Percentiles rank a stretch among this genome's conserved stretches.
Conservation (phyloP, 345 rosid species). For the Acer negundo region DNA sequence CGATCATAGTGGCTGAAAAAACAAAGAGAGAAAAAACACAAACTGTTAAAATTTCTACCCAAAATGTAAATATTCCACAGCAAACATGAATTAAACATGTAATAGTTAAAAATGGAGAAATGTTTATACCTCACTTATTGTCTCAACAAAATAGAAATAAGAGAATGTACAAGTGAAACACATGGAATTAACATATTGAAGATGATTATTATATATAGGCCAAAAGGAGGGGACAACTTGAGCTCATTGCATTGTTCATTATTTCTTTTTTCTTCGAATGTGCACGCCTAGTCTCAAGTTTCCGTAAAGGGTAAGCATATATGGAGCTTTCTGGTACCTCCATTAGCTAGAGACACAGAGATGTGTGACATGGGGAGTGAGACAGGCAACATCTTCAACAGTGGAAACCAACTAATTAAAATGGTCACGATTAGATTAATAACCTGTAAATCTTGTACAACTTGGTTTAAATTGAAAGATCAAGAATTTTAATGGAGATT, state of each 20-base stretch:
- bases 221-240: neutral
- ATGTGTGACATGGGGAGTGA: neutral
- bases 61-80: neutral
- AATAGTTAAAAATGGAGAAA: neutral
- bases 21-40: neutral
- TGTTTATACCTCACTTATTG: neutral
- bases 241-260: neutral
- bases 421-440: neutral
- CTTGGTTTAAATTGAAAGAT: neutral
- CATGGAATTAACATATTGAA: neutral
- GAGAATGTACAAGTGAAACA: neutral
- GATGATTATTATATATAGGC: constrained; percentile 10
- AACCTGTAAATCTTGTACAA: neutral
- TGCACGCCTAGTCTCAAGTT: neutral
- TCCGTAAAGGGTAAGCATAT: constrained; percentile 7
- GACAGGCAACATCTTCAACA: neutral
- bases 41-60: neutral
- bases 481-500: too few species aligned
- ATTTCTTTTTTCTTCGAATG: constrained; percentile 4
- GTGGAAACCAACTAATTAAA: too few species aligned
- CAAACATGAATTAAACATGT: neutral
- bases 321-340: neutral
- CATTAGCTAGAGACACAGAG: neutral
- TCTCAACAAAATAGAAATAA: neutral
- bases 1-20: constrained; percentile 28